Percentiles rank a stretch among this genome's conserved stretches.
Evolutionary conservation across 371 early-diverging fungal genomes (phyloP).

Genomic region (Mortierella sp.): DNA sequence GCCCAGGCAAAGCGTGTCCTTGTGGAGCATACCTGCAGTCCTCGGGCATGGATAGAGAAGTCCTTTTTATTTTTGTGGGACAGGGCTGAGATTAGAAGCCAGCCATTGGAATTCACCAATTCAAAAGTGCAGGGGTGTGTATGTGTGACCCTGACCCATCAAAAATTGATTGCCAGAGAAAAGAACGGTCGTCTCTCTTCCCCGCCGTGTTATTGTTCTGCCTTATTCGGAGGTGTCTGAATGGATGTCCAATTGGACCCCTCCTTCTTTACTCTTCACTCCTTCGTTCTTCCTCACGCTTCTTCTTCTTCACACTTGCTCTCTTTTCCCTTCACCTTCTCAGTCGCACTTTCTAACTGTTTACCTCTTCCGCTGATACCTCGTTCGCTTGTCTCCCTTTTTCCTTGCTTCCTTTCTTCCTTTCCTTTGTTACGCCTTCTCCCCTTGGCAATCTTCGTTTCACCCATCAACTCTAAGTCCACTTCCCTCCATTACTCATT

Average conservation of each 20-base stretch:
- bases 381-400: background rate
- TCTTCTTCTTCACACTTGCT: background rate
- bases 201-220: background rate
- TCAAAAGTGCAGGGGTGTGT: background rate
- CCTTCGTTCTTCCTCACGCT: background rate
- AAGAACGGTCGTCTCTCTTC: background rate
- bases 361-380: background rate
- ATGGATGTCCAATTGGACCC: background rate
- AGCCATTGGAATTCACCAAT: no score
- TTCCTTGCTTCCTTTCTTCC: background rate
- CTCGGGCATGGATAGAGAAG: background rate
- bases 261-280: background rate
- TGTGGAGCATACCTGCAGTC: background rate
- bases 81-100: background rate
- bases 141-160: constrained; percentile 7
- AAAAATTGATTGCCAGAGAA: background rate
- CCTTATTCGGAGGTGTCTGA: background rate
- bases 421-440: background rate
- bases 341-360: background rate
- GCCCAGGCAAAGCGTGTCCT: background rate
- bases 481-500: background rate
- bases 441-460: background rate
- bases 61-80: background rate
- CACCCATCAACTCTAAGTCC: background rate
- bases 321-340: background rate